These are phyloP conservation scores for Hypericum androsaemum DNA, from an alignment of 345 rosid genomes.

Conservation along the genomic window DNA sequence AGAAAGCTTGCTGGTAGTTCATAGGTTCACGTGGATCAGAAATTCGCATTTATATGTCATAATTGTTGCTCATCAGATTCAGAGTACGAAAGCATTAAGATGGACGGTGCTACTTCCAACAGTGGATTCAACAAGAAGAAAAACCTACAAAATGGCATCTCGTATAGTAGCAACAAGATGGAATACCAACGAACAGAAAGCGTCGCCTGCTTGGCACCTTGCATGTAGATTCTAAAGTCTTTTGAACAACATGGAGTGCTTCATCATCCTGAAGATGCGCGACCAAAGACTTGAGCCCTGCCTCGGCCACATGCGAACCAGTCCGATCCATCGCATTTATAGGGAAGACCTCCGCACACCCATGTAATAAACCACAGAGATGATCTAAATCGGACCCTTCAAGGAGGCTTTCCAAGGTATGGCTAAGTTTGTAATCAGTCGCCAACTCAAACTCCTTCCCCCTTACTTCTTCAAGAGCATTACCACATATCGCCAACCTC, in stretches of 20 bases:
- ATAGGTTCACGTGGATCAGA: no score
- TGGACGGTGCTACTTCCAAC: no score
- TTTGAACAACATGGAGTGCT: slow-evolving; percentile 51
- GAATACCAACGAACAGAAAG: neutral
- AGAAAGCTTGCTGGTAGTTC: no score
- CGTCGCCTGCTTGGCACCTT: slow-evolving; percentile 39
- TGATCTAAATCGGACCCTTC: slow-evolving; percentile 80
- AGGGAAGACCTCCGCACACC: slow-evolving; percentile 55
- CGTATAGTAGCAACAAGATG: no score
- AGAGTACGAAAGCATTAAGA: no score
- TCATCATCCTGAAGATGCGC: slow-evolving; percentile 63
- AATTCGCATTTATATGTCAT: no score
- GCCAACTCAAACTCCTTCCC: slow-evolving; percentile 82
- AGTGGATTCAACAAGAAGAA: no score
- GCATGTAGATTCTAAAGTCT: slow-evolving; percentile 53
- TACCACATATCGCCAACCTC: slow-evolving; percentile 54
- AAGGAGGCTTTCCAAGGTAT: slow-evolving; percentile 68
- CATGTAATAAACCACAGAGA: slow-evolving; percentile 66
- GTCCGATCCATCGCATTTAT: slow-evolving; percentile 83
- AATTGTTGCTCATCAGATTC: no score
- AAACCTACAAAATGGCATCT: no score
- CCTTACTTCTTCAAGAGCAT: slow-evolving; percentile 76
- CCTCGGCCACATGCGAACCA: slow-evolving; percentile 93
- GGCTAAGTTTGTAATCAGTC: slow-evolving; percentile 84
- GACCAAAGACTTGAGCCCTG: slow-evolving; percentile 77